Evolutionary conservation across 495 filamentous ascomycete species (phyloP).

Genomic region (Penicillium lividum): DNA sequence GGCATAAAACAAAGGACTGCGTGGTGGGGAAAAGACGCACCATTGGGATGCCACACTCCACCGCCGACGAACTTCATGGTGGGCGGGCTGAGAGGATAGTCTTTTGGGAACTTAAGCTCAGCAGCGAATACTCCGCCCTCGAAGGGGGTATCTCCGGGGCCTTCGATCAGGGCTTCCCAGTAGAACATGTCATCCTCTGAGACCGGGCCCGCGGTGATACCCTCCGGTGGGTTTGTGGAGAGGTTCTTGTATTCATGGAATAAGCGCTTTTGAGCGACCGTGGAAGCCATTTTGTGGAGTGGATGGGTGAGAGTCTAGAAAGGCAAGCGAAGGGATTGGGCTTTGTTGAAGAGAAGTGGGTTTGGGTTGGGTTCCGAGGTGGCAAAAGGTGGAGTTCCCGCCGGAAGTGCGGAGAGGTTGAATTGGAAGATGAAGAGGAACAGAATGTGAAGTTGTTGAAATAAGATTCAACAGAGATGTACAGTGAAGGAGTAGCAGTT

Average conservation of each 20-base stretch:
- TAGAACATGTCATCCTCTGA: conserved; percentile 93
- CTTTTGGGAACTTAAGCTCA: conserved; percentile 90
- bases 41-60: conserved; percentile 92
- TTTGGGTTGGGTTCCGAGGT: conserved; percentile 8
- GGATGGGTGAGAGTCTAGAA: background rate
- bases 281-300: conserved; percentile 30
- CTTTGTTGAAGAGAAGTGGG: conserved; percentile 9
- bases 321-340: background rate
- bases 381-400: conserved; percentile 3
- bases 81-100: conserved; percentile 91
- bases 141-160: conserved; percentile 92
- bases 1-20: background rate
- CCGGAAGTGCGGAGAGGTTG: background rate
- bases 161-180: conserved; percentile 97
- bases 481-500: background rate
- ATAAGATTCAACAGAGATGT: background rate
- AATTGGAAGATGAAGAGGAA: background rate
- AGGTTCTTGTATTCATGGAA: conserved; percentile 95
- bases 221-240: conserved; percentile 81
- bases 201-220: conserved; percentile 92
- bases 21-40: conserved; percentile 46
- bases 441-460: background rate
- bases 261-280: conserved; percentile 82
- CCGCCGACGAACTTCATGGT: conserved; percentile 92
- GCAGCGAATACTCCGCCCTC: conserved; percentile 94